A percentile compares a stretch with the other conserved stretches of the same genome.
Evolutionary conservation across 2,329 filamentous ascomycete species (phyloP).

Genomic region (Cephalotrichum gorgonifer): DNA sequence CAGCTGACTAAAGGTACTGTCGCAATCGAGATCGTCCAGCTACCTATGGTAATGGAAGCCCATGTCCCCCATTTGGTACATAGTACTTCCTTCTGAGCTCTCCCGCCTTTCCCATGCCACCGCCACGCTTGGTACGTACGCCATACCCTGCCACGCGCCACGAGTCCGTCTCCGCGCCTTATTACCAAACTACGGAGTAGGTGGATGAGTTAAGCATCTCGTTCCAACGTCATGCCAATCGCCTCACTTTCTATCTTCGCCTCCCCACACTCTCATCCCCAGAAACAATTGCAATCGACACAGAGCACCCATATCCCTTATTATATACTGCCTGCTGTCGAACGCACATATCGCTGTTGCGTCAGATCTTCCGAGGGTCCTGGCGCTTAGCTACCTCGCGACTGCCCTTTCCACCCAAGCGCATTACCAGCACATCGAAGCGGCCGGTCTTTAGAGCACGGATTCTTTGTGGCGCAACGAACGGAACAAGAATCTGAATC

Average conservation of each 20-base stretch:
- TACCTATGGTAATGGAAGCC: too few species aligned
- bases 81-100: background rate
- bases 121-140: background rate
- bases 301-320: background rate
- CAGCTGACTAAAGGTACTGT: background rate
- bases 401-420: background rate
- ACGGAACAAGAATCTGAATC: background rate
- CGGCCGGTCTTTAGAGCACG: background rate
- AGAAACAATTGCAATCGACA: background rate
- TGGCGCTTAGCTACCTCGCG: background rate
- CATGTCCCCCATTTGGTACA: too few species aligned
- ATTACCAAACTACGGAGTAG: background rate
- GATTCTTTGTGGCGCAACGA: background rate
- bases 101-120: background rate
- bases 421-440: background rate
- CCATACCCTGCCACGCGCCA: background rate
- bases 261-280: background rate
- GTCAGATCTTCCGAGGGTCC: background rate
- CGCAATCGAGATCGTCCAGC: background rate
- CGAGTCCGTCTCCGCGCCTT: background rate
- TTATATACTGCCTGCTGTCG: background rate
- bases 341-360: background rate
- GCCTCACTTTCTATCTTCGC: background rate
- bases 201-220: background rate
- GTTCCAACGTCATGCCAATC: background rate